Evolutionary conservation across 768 basidiomycete genomes (phyloP), one percentile per base, ranked within the genome.

Genomic region (Lentinula sp.): DNA sequence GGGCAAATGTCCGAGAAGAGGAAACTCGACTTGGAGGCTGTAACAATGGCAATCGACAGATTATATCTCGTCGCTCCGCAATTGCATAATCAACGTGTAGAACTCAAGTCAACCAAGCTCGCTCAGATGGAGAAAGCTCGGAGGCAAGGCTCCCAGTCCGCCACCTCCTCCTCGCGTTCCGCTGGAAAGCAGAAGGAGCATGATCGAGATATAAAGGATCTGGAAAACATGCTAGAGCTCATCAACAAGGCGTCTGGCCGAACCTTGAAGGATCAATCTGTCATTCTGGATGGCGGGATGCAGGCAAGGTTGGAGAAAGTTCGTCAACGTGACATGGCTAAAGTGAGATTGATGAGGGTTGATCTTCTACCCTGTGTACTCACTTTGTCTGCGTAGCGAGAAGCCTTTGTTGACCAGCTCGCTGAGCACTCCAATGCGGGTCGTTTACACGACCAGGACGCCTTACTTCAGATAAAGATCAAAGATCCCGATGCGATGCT

Each of bases 21-120:
- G 85, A 75, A 85, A 55, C 73, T 90, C 68, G 96, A 98, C 70
- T 78, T 98, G 18, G 94, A 97, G 65, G 80, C 82, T 10, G 86
- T 98, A 49, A 85, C 91, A 0, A 81, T 83, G 70, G 95, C 97
- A 35, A 95, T 99, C 66, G 95, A 96, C 70, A 79, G 94, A 41
- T 76, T 98, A 10, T 93, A 97, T 71, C 72, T 83, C 7, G 90
- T 88, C 35, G 86, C 93, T 0, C 95, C 96, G 0, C 95, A 96
- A 70, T 73, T 98, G 45, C 85, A 89, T 62, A 89, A 95, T 69
- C 96, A 99, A 72, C 85, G 97, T 0, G 93, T 91, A n/a, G 95
- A 95, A 70, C 82, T 96, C 49, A 87, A 88, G 67, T 80, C 80
- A 5, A 75, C 83, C 28, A 90, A 92, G 68, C 66, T 87, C 13